Conservation (phyloP, 1,284 basidiomycete genomes). For the Quambalaria eucalypti region DNA sequence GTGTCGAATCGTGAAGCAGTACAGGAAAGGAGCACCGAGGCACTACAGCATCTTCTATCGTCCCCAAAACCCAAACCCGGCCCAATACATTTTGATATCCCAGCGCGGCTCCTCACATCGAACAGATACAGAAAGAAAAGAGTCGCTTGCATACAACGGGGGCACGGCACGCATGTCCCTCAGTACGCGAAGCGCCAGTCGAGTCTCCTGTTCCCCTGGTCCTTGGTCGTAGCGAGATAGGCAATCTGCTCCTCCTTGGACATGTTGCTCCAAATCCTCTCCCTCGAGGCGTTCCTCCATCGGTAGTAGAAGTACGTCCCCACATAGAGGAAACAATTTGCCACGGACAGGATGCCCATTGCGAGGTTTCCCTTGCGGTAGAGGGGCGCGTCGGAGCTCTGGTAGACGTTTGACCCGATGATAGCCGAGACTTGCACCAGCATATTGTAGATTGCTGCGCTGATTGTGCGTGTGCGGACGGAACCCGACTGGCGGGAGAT, state of each 20-base stretch:
- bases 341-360: conserved; percentile 4
- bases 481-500: conserved; percentile 5
- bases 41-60: too few relatives aligned
- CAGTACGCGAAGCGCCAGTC: conserved; percentile 27
- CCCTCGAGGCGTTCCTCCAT: conserved; percentile 14
- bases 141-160: too few relatives aligned
- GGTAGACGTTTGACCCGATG: conserved; percentile 13
- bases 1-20: too few relatives aligned
- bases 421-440: conserved; percentile 4
- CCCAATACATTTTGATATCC: too few relatives aligned
- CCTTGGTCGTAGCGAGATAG: conserved; percentile 22
- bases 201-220: conserved; percentile 23
- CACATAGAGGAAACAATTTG: conserved; percentile 3
- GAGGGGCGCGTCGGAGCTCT: conserved; percentile 6
- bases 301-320: conserved; percentile 21
- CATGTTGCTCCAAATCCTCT: conserved; percentile 22
- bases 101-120: too few relatives aligned
- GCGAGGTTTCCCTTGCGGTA: conserved; percentile 11
- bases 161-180: too few relatives aligned
- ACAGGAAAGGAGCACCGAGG: too few relatives aligned
- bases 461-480: conserved; percentile 11
- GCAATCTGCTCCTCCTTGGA: conserved; percentile 15
- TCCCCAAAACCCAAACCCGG: too few relatives aligned
- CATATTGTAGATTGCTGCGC: conserved; percentile 22
- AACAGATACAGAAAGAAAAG: too few relatives aligned